Evolutionary conservation across 2,329 filamentous ascomycete genomes (phyloP).

Genomic region (Aspergillus brunneoviolaceus): DNA sequence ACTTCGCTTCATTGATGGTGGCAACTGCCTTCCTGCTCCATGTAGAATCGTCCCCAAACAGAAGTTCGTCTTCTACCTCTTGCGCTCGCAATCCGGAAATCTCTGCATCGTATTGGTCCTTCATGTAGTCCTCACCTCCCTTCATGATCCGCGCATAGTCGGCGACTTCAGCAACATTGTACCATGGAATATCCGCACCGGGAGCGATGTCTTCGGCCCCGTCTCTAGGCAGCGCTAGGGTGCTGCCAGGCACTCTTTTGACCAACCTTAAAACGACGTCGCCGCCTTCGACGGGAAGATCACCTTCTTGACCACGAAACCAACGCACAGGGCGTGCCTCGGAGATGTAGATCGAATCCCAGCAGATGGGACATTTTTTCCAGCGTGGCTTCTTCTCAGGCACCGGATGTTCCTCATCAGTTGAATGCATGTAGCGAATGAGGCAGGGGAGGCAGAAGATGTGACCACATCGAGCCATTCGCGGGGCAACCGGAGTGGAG

Average conservation of each 20-base stretch:
- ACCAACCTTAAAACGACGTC: constrained; percentile 89
- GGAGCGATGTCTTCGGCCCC: constrained; percentile 68
- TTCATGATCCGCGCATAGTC: constrained; percentile 97
- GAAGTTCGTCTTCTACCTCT: constrained; percentile 82
- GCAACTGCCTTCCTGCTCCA: constrained; percentile 85
- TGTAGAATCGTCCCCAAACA: constrained; percentile 90
- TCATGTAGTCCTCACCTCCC: constrained; percentile 85
- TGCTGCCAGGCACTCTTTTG: constrained; percentile 75
- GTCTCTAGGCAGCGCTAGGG: constrained; percentile 82
- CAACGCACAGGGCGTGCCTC: constrained; percentile 88
- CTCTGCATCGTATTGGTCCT: constrained; percentile 74
- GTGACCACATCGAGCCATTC: constrained; percentile 96
- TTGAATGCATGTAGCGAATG: constrained; percentile 92
- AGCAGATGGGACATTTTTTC: constrained; percentile 96
- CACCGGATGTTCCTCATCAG: constrained; percentile 64
- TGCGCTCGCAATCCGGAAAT: constrained; percentile 71
- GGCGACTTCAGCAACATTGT: constrained; percentile 87
- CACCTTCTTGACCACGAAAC: constrained; percentile 83
- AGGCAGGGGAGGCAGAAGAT: constrained; percentile 94
- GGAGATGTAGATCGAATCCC: constrained; percentile 87
- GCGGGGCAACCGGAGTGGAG: constrained; percentile 84
- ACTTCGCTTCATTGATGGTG: constrained; percentile 71
- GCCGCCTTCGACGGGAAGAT: constrained; percentile 75
- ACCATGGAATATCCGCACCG: constrained; percentile 85
- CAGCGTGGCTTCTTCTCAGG: constrained; percentile 72